A percentile compares a stretch with the other conserved stretches of the same genome.
Conservation (phyloP, 352 stramenopile genomes). For the Globisporangium splendens region DNA sequence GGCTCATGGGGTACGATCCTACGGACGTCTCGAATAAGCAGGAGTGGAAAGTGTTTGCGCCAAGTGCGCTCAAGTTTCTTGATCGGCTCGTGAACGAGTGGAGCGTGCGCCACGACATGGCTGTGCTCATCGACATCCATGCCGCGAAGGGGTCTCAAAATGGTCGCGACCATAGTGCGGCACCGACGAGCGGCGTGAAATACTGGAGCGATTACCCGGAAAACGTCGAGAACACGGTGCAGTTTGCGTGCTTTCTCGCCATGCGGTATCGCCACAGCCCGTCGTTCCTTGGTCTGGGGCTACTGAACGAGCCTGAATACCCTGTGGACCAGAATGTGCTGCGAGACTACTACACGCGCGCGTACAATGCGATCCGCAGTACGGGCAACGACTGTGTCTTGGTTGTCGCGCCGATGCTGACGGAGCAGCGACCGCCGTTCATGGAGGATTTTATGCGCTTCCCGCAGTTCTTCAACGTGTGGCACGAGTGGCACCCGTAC, state of each 20-base stretch:
- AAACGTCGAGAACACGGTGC: conserved; percentile 69
- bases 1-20: conserved; percentile 54
- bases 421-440: conserved; percentile 35
- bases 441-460: conserved; percentile 42
- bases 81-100: conserved; percentile 80
- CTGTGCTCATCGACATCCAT: conserved; percentile 82
- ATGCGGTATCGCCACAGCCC: conserved; percentile 34
- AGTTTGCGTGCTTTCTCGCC: conserved; percentile 45
- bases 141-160: conserved; percentile 77
- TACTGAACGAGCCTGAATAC: conserved; percentile 80
- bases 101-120: conserved; percentile 53
- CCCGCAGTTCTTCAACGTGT: conserved; percentile 39
- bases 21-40: conserved; percentile 48
- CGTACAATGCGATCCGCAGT: conserved; percentile 51
- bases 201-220: conserved; percentile 52
- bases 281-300: conserved; percentile 62
- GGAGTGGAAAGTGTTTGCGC: conserved; percentile 39
- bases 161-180: conserved; percentile 69
- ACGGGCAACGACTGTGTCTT: conserved; percentile 58
- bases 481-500: conserved; percentile 53
- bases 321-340: conserved; percentile 42
- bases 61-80: conserved; percentile 50
- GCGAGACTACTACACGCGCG: conserved; percentile 50
- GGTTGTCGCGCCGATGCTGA: conserved; percentile 47
- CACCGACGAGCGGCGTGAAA: conserved; percentile 28